These are phyloP conservation scores for Blastobotrys peoriensis DNA, from an alignment of 805 yeast species.

Conservation along the genomic window DNA sequence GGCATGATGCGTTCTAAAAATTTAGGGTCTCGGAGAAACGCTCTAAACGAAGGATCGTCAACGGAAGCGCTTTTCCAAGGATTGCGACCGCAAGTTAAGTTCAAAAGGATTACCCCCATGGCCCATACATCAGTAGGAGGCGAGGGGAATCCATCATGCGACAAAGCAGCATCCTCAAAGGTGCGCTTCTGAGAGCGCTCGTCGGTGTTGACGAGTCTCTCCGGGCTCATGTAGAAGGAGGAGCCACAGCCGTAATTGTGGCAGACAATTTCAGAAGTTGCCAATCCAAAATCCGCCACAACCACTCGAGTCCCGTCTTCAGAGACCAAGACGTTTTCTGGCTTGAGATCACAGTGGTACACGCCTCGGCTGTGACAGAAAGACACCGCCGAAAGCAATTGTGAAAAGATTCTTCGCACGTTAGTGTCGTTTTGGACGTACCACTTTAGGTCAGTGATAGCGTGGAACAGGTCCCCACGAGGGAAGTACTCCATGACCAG, in stretches of 20 bases:
- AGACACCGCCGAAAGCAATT: conserved; percentile 69
- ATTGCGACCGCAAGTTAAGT: conserved; percentile 74
- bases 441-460: conserved; percentile 59
- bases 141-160: conserved; percentile 45
- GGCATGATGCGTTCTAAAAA: conserved; percentile 67
- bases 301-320: conserved; percentile 46
- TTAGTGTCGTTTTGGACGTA: conserved; percentile 47
- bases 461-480: conserved; percentile 73
- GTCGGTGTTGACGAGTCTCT: conserved; percentile 32
- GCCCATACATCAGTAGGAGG: conserved; percentile 84
- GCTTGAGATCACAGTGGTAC: conserved; percentile 88
- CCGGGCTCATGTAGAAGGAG: conserved; percentile 91
- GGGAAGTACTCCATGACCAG: conserved; percentile 80
- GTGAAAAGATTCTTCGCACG: conserved; percentile 55
- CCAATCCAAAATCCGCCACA: conserved; percentile 83
- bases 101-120: conserved; percentile 71
- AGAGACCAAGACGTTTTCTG: conserved; percentile 75
- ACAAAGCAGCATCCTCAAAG: conserved; percentile 25
- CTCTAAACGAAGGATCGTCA: conserved; percentile 56
- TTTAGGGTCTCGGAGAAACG: conserved; percentile 49
- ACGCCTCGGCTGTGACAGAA: conserved; percentile 74
- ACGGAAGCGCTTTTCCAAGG: conserved; percentile 84
- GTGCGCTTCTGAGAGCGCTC: neutral
- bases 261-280: conserved; percentile 55
- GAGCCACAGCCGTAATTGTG: conserved; percentile 80